Conservation (phyloP, 305 asterid genomes). For the Rubia tinctorum region DNA sequence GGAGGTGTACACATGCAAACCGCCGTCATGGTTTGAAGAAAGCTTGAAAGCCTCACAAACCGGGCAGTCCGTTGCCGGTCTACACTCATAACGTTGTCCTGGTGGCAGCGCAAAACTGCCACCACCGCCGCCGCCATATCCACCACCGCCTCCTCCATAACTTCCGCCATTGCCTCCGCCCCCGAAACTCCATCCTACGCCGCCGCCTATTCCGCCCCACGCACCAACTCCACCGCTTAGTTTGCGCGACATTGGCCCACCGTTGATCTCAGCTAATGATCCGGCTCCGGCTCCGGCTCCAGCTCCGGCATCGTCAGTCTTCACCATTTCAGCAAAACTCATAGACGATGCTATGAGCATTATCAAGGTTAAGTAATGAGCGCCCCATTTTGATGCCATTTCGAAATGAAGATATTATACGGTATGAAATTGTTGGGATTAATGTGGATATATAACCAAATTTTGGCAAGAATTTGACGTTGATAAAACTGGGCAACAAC, state of each 20-base stretch:
- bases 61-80: not conserved
- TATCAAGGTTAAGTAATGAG: not conserved
- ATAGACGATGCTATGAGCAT: not conserved
- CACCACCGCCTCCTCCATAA: not conserved
- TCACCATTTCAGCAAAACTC: not conserved
- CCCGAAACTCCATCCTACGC: not conserved
- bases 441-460: no score
- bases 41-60: not conserved
- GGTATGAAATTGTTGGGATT: no score
- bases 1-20: not conserved
- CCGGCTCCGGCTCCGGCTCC: not conserved
- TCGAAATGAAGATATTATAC: not conserved
- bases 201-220: not conserved
- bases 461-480: no score
- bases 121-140: not conserved
- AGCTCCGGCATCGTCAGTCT: not conserved
- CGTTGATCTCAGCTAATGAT: not conserved
- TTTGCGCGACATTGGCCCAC: conserved; percentile 7
- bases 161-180: not conserved
- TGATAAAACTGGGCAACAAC: no score
- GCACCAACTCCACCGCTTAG: not conserved
- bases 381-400: not conserved
- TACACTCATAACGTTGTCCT: not conserved
- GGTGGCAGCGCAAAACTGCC: not conserved
- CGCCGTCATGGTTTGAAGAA: not conserved